Evolutionary conservation across 2,329 filamentous ascomycete genomes (phyloP), one percentile per base, ranked within the genome.

Genomic region (Aspergillus ruber): DNA sequence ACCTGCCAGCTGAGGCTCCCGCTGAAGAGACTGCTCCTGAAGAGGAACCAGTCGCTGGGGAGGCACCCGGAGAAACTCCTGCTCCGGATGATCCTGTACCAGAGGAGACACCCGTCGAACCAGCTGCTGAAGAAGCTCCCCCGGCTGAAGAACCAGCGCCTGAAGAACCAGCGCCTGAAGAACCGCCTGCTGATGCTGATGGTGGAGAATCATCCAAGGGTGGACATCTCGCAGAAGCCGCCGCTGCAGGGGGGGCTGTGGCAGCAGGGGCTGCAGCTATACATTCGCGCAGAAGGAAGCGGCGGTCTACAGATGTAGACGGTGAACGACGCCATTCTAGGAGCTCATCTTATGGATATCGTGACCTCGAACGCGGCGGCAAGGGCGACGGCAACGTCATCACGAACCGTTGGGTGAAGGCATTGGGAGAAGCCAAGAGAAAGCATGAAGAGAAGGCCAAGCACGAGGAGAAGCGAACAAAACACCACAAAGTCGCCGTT

Each of bases 251-350:
- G 18, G 57, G 52, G 32, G 46, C 50, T 32, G 21, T 44, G 6
- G 45, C 50, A 15, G 42, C 42, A 38, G 56, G 47, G 23, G 48
- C 47, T 3, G 45, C 43, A 25, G 44, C 44, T 12, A 50, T 46
- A 4, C 49, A 58, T 15, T 51, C 59, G 12, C 59, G 59, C 27
- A 63, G 61, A 45, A 67, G 56, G 43, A 67, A 64, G 58, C 59
- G 58, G 47, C 63, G 60, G 13, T 59, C 61, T 2, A 56, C 62
- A 6, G 58, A 53, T 10, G 48, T 55, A 21, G 62, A 66, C 2
- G 58, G 60, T 20, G 67, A 69, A 23, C 63, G 63, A 46, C 61
- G 62, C 7, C 58, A 60, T 35, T 69, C 68, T 3, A 72, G 64
- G 44, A 57, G 60, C 21, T 71, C 66, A 2, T 64, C 61, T 4